Percentiles rank a stretch among this genome's conserved stretches.
phyloP scores from a whole-genome alignment of 2,329 filamentous ascomycete genomes.

The Madurella mycetomatis region DNA sequence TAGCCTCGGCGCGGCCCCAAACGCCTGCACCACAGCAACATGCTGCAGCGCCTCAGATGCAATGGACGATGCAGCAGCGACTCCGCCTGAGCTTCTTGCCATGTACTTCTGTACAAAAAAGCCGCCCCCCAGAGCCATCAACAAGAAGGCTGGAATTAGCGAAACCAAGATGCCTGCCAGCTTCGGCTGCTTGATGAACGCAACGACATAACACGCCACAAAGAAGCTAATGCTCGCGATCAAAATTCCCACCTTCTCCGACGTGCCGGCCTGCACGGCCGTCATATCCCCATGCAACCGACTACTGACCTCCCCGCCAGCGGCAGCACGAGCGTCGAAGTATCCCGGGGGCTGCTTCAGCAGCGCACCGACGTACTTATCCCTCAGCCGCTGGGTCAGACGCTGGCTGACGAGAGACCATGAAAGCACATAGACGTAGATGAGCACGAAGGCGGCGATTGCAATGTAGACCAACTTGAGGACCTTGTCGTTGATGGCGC shows the following conservation, averaged over 20 bases:
- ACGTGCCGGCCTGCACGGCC: slow-evolving; percentile 62
- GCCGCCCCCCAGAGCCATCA: slow-evolving; percentile 54
- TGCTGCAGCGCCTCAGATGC: slow-evolving; percentile 59
- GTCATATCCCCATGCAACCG: slow-evolving; percentile 63
- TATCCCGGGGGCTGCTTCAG: slow-evolving; percentile 59
- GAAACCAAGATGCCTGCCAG: slow-evolving; percentile 62
- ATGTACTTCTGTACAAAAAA: slow-evolving; percentile 50
- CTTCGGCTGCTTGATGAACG: slow-evolving; percentile 59
- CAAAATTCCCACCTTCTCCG: slow-evolving; percentile 65
- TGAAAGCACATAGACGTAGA: slow-evolving; percentile 60
- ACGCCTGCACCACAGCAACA: slow-evolving; percentile 59
- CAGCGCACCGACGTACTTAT: slow-evolving; percentile 54
- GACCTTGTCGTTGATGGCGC: slow-evolving; percentile 26
- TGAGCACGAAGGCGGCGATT: slow-evolving; percentile 57
- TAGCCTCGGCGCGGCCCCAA: slow-evolving; percentile 54
- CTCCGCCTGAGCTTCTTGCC: slow-evolving; percentile 46
- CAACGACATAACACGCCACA: slow-evolving; percentile 61
- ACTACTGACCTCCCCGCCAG: slow-evolving; percentile 59
- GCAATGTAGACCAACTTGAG: slow-evolving; percentile 56
- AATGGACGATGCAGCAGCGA: slow-evolving; percentile 56
- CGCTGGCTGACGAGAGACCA: slow-evolving; percentile 63
- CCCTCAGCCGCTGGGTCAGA: slow-evolving; percentile 58
- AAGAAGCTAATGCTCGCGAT: slow-evolving; percentile 62
- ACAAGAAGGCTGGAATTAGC: slow-evolving; percentile 57
- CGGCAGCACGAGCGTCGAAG: slow-evolving; percentile 51